Conservation (phyloP, 176 grass and related monocot species). For the Zea luxurians region DNA sequence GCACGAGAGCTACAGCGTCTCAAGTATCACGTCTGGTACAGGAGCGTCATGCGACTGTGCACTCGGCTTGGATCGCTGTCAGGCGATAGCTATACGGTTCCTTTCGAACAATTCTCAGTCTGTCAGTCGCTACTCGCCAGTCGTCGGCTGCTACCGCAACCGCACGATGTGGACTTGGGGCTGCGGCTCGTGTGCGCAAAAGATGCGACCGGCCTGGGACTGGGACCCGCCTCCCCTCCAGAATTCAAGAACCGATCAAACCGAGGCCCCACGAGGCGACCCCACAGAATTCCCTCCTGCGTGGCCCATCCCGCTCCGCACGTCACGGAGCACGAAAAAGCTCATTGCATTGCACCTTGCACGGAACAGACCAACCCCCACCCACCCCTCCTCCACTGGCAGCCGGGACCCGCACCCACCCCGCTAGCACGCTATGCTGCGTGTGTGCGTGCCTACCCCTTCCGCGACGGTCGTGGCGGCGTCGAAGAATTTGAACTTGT, state of each 20-base stretch:
- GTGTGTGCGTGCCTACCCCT: not conserved
- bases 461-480: conserved; percentile 9
- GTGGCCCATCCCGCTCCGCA: not conserved
- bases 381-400: not conserved
- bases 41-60: too few relatives aligned
- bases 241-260: not conserved
- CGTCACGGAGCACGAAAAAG: conserved; percentile 36
- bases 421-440: not conserved
- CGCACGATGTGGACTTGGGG: not conserved
- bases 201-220: not conserved
- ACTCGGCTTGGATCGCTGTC: too few relatives aligned
- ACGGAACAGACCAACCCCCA: not conserved
- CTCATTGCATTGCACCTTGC: not conserved
- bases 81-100: too few relatives aligned
- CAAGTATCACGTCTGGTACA: too few relatives aligned
- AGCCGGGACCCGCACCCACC: not conserved
- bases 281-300: not conserved
- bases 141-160: not conserved
- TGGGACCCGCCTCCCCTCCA: not conserved
- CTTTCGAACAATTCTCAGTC: too few relatives aligned
- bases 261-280: not conserved
- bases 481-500: not conserved
- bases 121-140: too few relatives aligned
- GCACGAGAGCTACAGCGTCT: too few relatives aligned
- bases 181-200: not conserved